Base-by-base conservation (phyloP, 768 basidiomycete genomes). In the Tulasnella sp. region DNA sequence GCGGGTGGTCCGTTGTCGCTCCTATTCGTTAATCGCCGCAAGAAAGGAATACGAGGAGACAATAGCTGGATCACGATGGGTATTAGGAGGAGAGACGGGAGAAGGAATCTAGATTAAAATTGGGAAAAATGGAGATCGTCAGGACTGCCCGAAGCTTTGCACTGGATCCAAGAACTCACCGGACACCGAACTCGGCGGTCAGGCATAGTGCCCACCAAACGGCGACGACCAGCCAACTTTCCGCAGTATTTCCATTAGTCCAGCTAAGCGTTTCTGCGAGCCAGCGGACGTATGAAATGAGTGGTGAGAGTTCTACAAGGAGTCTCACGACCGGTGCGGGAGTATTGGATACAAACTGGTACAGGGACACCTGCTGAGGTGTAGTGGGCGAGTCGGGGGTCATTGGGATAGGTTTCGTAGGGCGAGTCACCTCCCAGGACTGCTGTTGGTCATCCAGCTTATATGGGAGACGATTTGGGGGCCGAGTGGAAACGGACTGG, bases 191-290 rank as follows among this genome's bases (percentile, higher is more conserved):
- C 14, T 75, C 73, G 1, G 76, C 68, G 42, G 83, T 73, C 55
- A 92, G 71, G 70, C 86, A 89, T 17, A 81, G 23, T 0, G 76
- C 77, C 86, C 89, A 93, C 86, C 86, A 92, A 1, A 67, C 66
- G 0, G 76, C 83, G 41, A 94, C 70, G 1, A 76, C 67, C 2
- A 92, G 76, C 72, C 76, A 83, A 50, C 79, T 75, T 51, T 85
- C 77, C 63, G 81, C 76, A 74, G 76, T 78, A 9, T 71, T 37
- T 0, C 60, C 67, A 0, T 73, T 64, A 36, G 73, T 70, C 84
- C 86, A 89, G 62, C 73, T 76, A 31, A 77, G 29, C 1, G 81
- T 67, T 63, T 84, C 75, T 2, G 74, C 65, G 0, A 68, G 31
- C 56, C 70, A 69, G 11, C 79, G 72, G 7, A 75, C 31, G 17